Base-by-base conservation (phyloP, 1,284 basidiomycete genomes). In the Rhodofomes roseus region DNA sequence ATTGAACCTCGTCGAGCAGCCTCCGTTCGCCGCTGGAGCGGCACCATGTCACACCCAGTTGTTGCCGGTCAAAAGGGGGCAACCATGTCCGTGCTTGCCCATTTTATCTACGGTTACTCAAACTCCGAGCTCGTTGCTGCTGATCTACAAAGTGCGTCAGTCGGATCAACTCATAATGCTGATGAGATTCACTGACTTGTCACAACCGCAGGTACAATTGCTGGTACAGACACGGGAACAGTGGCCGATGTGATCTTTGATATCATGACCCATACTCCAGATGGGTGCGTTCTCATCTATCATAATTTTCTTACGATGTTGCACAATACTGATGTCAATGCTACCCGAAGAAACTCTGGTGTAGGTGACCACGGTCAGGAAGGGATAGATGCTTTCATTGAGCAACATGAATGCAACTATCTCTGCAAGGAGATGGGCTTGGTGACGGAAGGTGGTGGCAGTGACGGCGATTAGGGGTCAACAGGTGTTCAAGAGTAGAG, bases 281-380 rank as follows among this genome's bases (percentile, higher is more conserved):
- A 34, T 11, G 31, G 31, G 31, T 34, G 11, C 11, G 31, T 34
- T 11, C 31, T 5, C 31, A 34, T 11, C 31, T 34, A 4, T 11
- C 11, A 34, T 34, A n/a, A 4, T 34, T 34, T 34, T 34, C 31
- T 34, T 11, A 11, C 5, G 11, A 4, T 34, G 31, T 5, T 34
- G 31, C 31, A 57, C 52, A 46, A 57, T 36, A n/a, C 56, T 40
- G 23, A 58, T 22, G 5, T 22, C 56, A 46, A 48, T 25, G 7
- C 20, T 23, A 29, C 16, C 48, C 37, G 23, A 12, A 58, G 56
- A 22, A 20, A 36, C 8, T 52, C 48, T 23, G 56, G 56, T 52
- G 56, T 58, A 4, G 56, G 56, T 9, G 56, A 58, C 37, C 48
- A 53, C 25, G 56, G 48, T 27, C 29, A 39, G 20, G 34, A 18